Evolutionary conservation across 345 rosid species (phyloP).

Genomic region (Citrus cavaleriei): DNA sequence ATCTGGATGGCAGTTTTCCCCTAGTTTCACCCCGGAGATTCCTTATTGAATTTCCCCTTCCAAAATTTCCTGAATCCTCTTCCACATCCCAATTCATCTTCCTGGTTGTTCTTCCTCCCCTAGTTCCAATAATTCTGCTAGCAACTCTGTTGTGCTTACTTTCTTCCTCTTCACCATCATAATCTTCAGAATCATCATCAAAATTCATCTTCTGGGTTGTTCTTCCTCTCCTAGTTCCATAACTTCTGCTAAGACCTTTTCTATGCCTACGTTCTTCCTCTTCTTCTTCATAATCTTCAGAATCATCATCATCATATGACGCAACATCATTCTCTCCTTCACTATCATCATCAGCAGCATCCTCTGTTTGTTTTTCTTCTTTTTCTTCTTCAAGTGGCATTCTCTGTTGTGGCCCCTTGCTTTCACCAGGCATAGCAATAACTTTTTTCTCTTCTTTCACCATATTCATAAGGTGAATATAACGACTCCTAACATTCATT

Average conservation of each 20-base stretch:
- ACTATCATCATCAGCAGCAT: constrained; percentile 16
- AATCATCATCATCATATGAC: constrained; percentile 15
- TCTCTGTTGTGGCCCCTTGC: constrained; percentile 37
- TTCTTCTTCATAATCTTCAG: constrained; percentile 37
- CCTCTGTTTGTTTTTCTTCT: constrained; percentile 2
- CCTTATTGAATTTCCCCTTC: constrained; percentile 15
- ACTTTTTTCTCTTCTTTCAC: constrained; percentile 41
- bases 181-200: constrained; percentile 32
- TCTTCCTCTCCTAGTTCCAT: constrained; percentile 13
- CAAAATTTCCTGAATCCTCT: neutral
- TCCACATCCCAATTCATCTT: constrained; percentile 2
- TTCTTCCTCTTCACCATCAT: constrained; percentile 30
- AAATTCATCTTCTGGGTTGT: constrained; percentile 3
- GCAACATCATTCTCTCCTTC: constrained; percentile 14
- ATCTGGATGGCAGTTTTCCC: neutral
- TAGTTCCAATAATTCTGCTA: neutral
- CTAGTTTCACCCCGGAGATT: neutral
- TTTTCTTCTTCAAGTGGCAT: constrained; percentile 21
- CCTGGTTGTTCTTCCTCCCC: constrained; percentile 14
- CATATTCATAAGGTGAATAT: constrained; percentile 74
- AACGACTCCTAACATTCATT: constrained; percentile 52
- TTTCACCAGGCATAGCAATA: constrained; percentile 28
- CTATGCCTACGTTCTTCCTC: constrained; percentile 21
- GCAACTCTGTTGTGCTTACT: constrained; percentile 10
- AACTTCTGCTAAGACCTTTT: constrained; percentile 14